phyloP scores from a whole-genome alignment of 2,329 filamentous ascomycete species.

The Aspergillus ruber region DNA sequence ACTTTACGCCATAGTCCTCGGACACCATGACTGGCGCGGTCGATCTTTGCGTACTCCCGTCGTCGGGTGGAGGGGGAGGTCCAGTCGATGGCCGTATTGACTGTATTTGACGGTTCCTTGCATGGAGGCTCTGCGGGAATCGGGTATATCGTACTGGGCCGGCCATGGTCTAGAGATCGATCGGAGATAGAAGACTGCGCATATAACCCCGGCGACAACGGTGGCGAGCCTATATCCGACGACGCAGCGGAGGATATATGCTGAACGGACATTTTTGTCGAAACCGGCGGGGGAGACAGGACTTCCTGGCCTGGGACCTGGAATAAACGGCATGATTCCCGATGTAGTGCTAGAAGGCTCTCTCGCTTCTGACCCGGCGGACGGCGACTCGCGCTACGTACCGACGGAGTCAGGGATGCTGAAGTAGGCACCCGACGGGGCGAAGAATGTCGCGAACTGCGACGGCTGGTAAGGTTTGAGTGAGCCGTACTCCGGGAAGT shows the following conservation, averaged over 20 bases:
- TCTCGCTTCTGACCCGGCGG: conserved; percentile 23
- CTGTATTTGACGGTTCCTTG: conserved; percentile 28
- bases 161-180: not conserved
- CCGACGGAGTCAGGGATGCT: conserved; percentile 19
- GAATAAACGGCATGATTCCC: conserved; percentile 37
- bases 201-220: conserved; percentile 6
- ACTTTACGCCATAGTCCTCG: conserved; percentile 38
- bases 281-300: conserved; percentile 3
- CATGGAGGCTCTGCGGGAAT: conserved; percentile 3
- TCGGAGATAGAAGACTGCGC: conserved; percentile 4
- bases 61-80: conserved; percentile 39
- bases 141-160: too few relatives aligned
- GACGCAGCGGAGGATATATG: conserved; percentile 1
- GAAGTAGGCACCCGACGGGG: conserved; percentile 20
- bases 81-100: conserved; percentile 42
- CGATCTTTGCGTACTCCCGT: conserved; percentile 50
- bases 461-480: conserved; percentile 21
- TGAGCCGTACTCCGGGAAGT: conserved; percentile 28
- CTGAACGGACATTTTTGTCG: not conserved
- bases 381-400: conserved; percentile 6
- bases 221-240: conserved; percentile 11
- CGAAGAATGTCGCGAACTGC: conserved; percentile 21
- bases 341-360: conserved; percentile 32
- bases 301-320: conserved; percentile 12
- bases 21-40: conserved; percentile 36